Evolutionary conservation across 2,329 filamentous ascomycete genomes (phyloP).

Genomic region (Penicillium sp.): DNA sequence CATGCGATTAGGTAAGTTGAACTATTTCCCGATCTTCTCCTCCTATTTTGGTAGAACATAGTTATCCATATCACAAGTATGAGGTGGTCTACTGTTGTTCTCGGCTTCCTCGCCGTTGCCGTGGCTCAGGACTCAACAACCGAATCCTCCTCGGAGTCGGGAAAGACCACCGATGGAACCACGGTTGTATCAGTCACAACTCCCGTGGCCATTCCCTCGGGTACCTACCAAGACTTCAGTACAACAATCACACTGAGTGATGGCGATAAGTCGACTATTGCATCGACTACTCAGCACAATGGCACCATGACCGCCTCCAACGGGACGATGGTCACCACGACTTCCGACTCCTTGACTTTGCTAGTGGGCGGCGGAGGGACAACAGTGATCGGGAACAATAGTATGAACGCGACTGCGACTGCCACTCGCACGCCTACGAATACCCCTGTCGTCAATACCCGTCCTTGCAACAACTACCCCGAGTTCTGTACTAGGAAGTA

Average conservation of each 20-base stretch:
- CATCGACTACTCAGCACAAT: slow-evolving; percentile 25
- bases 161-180: slow-evolving; percentile 17
- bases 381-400: slow-evolving; percentile 48
- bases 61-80: slow-evolving; percentile 6
- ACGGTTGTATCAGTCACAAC: slow-evolving; percentile 22
- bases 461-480: slow-evolving; percentile 74
- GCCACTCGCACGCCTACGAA: slow-evolving; percentile 46
- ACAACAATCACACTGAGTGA: slow-evolving; percentile 34
- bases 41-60: background rate
- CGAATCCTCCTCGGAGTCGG: background rate
- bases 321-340: slow-evolving; percentile 31
- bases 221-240: slow-evolving; percentile 38
- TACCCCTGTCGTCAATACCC: slow-evolving; percentile 61
- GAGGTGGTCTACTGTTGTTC: slow-evolving; percentile 16
- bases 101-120: slow-evolving; percentile 16
- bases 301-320: slow-evolving; percentile 28
- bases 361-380: slow-evolving; percentile 41
- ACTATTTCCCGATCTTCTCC: background rate
- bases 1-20: slow-evolving; percentile 4
- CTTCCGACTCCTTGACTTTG: slow-evolving; percentile 39
- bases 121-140: slow-evolving; percentile 11
- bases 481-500: slow-evolving; percentile 76
- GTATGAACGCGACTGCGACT: slow-evolving; percentile 46
- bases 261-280: slow-evolving; percentile 14
- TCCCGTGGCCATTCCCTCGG: slow-evolving; percentile 36